Evolutionary conservation across 352 stramenopile genomes (phyloP).

Genomic region (Ochromonadaceae sp.): DNA sequence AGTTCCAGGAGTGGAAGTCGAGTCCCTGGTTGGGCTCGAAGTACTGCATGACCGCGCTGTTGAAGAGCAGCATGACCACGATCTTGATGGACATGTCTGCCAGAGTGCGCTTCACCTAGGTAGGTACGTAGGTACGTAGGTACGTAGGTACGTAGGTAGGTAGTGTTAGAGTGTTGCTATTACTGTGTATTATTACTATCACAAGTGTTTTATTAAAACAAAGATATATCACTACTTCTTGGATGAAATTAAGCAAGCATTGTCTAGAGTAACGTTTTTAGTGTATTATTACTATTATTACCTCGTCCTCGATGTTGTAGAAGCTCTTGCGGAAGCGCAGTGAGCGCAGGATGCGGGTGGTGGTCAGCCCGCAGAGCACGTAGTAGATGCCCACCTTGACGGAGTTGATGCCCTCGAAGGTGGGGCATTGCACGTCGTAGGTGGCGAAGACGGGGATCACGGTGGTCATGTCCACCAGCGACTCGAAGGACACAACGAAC

Average conservation of each 20-base stretch:
- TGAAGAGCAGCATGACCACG: conserved; percentile 5
- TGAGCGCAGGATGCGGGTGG: neutral
- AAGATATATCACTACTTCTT: too few relatives aligned
- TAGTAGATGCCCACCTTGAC: neutral
- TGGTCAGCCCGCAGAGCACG: neutral
- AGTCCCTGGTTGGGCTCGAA: neutral
- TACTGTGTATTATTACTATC: too few relatives aligned
- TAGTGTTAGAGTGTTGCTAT: too few relatives aligned
- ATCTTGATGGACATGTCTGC: neutral
- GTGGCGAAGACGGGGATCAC: neutral
- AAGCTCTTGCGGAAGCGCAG: neutral
- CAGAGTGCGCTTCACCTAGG: neutral
- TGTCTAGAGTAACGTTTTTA: too few relatives aligned
- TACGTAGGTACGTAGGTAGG: too few relatives aligned
- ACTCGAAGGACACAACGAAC: neutral
- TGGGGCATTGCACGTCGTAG: neutral
- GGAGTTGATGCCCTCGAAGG: neutral
- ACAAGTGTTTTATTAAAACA: too few relatives aligned
- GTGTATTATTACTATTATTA: too few relatives aligned
- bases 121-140: too few relatives aligned
- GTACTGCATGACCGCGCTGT: conserved; percentile 7
- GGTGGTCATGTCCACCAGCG: conserved; percentile 6
- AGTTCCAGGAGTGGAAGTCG: conserved; percentile 6
- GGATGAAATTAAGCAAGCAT: too few relatives aligned
- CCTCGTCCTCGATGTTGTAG: conserved; percentile 2